Percentiles rank a stretch among this genome's conserved stretches.
Evolutionary conservation across 148 eudicot genomes (phyloP).

Genomic region (Rheum nobile): DNA sequence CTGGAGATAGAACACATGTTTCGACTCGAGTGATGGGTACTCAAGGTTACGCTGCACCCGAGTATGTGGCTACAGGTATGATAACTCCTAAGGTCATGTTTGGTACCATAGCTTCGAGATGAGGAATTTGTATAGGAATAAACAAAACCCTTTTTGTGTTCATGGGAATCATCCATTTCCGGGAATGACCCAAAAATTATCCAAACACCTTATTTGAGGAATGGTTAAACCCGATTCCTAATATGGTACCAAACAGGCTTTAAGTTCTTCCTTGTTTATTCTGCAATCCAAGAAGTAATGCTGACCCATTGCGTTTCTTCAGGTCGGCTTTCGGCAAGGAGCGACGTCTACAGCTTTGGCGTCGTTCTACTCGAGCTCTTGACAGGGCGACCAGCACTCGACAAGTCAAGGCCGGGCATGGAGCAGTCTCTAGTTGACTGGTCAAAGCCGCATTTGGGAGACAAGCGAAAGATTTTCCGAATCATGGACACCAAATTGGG

Average conservation of each 20-base stretch:
- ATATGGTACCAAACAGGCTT: no score
- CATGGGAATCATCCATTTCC: no score
- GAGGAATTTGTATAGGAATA: no score
- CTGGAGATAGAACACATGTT: conserved; percentile 68
- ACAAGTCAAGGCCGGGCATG: conserved; percentile 39
- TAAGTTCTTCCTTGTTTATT: no score
- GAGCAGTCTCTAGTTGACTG: conserved; percentile 75
- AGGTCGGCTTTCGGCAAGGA: conserved; percentile 64
- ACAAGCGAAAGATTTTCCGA: conserved; percentile 54
- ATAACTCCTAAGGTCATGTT: no score
- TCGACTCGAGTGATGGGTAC: conserved; percentile 82
- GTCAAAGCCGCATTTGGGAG: conserved; percentile 67
- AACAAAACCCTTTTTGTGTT: no score
- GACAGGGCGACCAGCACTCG: conserved; percentile 68
- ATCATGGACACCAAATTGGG: conserved; percentile 74
- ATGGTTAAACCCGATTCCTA: no score
- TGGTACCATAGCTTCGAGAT: no score
- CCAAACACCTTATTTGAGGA: no score
- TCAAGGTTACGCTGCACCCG: conserved; percentile 75
- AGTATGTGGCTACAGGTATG: conserved; percentile 64
- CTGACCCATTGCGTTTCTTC: not conserved
- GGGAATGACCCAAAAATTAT: no score
- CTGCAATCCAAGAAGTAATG: no score
- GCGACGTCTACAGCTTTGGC: conserved; percentile 80
- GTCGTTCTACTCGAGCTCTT: conserved; percentile 63